Conservation (phyloP, 208 protist species). For the Crithidia fasciculata region DNA sequence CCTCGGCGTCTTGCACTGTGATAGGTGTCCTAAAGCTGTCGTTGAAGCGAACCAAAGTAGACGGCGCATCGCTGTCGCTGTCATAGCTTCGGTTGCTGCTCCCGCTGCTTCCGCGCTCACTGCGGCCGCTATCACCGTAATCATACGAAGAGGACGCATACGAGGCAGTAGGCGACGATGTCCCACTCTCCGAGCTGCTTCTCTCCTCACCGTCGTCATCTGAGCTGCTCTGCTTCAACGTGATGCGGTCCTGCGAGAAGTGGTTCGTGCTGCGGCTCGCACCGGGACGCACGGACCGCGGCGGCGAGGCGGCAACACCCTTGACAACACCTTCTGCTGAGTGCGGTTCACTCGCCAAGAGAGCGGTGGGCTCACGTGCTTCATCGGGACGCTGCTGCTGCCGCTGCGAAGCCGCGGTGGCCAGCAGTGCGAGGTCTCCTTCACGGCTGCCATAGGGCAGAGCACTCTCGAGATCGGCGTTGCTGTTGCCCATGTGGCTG, state of each 20-base stretch:
- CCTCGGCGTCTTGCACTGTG: conserved; percentile 70
- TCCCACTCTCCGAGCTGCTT: not conserved
- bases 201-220: not conserved
- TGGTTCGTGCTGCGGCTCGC: not conserved
- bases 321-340: not conserved
- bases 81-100: conserved; percentile 1
- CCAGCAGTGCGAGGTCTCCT: conserved; percentile 16
- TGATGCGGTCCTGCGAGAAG: conserved; percentile 26
- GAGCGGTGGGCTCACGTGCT: not conserved
- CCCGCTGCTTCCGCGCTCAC: conserved; percentile 9
- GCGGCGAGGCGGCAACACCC: not conserved
- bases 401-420: not conserved
- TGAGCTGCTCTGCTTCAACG: conserved; percentile 15
- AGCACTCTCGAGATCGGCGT: conserved; percentile 3
- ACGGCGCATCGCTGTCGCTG: not conserved
- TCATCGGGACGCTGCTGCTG: not conserved
- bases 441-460: conserved; percentile 35
- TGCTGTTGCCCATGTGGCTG: not conserved
- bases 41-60: conserved; percentile 55
- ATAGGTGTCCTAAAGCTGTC: conserved; percentile 72
- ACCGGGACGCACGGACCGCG: not conserved
- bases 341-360: not conserved
- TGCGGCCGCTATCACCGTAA: conserved; percentile 4
- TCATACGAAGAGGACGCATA: conserved; percentile 5
- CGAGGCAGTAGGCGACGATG: not conserved